Conservation (phyloP, 2,329 filamentous ascomycete species). For the Pseudogymnoascus sp. region DNA sequence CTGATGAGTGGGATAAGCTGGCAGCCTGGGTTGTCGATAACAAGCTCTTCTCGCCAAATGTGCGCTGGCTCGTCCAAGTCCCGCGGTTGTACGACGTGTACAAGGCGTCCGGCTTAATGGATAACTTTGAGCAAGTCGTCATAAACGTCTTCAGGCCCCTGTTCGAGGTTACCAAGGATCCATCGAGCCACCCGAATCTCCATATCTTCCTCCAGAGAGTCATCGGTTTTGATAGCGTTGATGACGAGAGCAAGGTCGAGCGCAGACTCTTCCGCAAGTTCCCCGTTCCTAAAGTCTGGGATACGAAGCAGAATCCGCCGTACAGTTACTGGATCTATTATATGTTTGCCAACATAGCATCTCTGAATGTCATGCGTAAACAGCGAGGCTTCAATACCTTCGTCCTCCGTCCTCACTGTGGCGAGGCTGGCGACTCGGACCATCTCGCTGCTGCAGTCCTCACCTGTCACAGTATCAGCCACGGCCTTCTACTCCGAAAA, state of each 20-base stretch:
- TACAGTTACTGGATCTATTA: slow-evolving; percentile 99
- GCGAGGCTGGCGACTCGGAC: slow-evolving; percentile 93
- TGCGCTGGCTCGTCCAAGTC: slow-evolving; percentile 93
- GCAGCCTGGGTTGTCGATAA: slow-evolving; percentile 97
- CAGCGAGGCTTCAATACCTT: slow-evolving; percentile 94
- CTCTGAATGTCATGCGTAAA: slow-evolving; percentile 85
- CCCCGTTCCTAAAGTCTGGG: slow-evolving; percentile 81
- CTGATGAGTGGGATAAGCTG: slow-evolving; percentile 96
- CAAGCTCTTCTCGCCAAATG: slow-evolving; percentile 95
- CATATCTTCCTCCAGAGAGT: slow-evolving; percentile 92
- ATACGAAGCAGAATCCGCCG: slow-evolving; percentile 87
- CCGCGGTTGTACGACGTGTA: slow-evolving; percentile 94
- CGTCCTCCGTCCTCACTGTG: slow-evolving; percentile 84
- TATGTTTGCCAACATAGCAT: slow-evolving; percentile 86
- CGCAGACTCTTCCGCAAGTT: slow-evolving; percentile 93
- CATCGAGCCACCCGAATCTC: slow-evolving; percentile 78
- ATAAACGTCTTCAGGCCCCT: slow-evolving; percentile 87
- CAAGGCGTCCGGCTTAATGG: slow-evolving; percentile 79
- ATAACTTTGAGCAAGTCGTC: slow-evolving; percentile 82
- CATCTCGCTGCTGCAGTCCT: slow-evolving; percentile 86
- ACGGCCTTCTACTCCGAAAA: slow-evolving; percentile 85
- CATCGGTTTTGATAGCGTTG: slow-evolving; percentile 94
- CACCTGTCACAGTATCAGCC: slow-evolving; percentile 94
- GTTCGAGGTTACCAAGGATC: slow-evolving; percentile 88
- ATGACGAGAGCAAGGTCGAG: slow-evolving; percentile 96